A percentile compares a stretch with the other conserved stretches of the same genome.
Conservation (phyloP, 2,329 filamentous ascomycete genomes). For the Tothia fuscella region DNA sequence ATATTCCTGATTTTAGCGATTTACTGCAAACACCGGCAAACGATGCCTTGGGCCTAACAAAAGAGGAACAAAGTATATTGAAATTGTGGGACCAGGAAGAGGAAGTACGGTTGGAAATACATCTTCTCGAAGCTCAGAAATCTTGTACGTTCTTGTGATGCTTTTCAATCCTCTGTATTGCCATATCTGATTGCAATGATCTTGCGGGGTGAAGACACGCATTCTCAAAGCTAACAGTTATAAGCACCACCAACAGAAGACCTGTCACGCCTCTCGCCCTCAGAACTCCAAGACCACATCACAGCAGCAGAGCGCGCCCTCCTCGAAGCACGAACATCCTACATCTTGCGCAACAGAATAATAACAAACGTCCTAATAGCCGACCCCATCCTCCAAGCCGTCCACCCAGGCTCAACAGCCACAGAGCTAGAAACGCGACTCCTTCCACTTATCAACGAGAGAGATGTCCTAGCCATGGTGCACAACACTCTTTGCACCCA, state of each 20-base stretch:
- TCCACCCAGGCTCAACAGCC: slow-evolving; percentile 55
- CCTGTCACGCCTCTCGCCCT: slow-evolving; percentile 25
- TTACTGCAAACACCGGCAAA: slow-evolving; percentile 32
- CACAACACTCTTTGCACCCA: neutral
- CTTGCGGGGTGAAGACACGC: too few relatives aligned
- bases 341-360: slow-evolving; percentile 57
- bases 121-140: slow-evolving; percentile 44
- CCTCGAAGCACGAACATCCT: slow-evolving; percentile 57
- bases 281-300: slow-evolving; percentile 41
- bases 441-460: slow-evolving; percentile 51
- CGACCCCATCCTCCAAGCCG: slow-evolving; percentile 65
- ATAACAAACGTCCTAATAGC: slow-evolving; percentile 57
- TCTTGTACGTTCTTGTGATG: too few relatives aligned
- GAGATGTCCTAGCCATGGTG: slow-evolving; percentile 53
- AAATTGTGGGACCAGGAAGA: slow-evolving; percentile 60
- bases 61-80: slow-evolving; percentile 53
- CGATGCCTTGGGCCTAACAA: slow-evolving; percentile 47
- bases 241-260: neutral
- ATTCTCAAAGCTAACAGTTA: too few relatives aligned
- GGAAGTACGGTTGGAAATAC: slow-evolving; percentile 60
- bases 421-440: slow-evolving; percentile 58
- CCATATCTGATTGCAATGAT: too few relatives aligned
- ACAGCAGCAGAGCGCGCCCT: slow-evolving; percentile 49
- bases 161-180: too few relatives aligned
- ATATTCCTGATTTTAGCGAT: slow-evolving; percentile 20